A percentile compares a stretch with the other conserved stretches of the same genome.
Evolutionary conservation across 805 yeast species (phyloP).

Genomic region (Kodamaea jinghongensis): DNA sequence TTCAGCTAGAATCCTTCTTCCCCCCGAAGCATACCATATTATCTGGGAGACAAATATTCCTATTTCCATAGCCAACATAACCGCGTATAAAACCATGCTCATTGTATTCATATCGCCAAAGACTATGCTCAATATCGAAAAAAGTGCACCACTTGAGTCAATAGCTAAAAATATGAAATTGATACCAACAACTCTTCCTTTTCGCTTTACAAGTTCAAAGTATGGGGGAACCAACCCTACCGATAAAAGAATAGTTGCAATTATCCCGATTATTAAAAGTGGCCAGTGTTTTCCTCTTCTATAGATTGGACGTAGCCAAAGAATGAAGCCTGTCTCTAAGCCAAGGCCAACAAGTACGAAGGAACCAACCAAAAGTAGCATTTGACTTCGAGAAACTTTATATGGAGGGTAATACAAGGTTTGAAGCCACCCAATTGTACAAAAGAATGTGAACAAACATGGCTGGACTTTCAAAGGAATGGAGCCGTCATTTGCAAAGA

Average conservation of each 20-base stretch:
- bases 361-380: slow-evolving; percentile 30
- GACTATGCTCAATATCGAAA: slow-evolving; percentile 59
- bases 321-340: slow-evolving; percentile 64
- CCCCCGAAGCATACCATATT: slow-evolving; percentile 56
- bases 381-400: slow-evolving; percentile 29
- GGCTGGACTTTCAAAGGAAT: slow-evolving; percentile 87
- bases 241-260: slow-evolving; percentile 74
- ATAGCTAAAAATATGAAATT: slow-evolving; percentile 73
- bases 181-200: slow-evolving; percentile 86
- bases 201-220: slow-evolving; percentile 72
- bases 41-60: slow-evolving; percentile 74
- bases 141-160: slow-evolving; percentile 78
- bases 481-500: slow-evolving; percentile 65
- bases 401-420: slow-evolving; percentile 70
- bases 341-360: slow-evolving; percentile 52
- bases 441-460: slow-evolving; percentile 70
- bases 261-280: slow-evolving; percentile 68
- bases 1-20: slow-evolving; percentile 27
- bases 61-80: slow-evolving; percentile 70
- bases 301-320: slow-evolving; percentile 63
- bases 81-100: slow-evolving; percentile 72
- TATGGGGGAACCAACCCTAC: slow-evolving; percentile 87
- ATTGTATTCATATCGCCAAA: slow-evolving; percentile 68
- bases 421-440: slow-evolving; percentile 65
- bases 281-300: slow-evolving; percentile 67